Percentiles rank a stretch among this genome's conserved stretches.
Evolutionary conservation across 495 filamentous ascomycete genomes (phyloP).

Genomic region (Penicillium malachiteum): DNA sequence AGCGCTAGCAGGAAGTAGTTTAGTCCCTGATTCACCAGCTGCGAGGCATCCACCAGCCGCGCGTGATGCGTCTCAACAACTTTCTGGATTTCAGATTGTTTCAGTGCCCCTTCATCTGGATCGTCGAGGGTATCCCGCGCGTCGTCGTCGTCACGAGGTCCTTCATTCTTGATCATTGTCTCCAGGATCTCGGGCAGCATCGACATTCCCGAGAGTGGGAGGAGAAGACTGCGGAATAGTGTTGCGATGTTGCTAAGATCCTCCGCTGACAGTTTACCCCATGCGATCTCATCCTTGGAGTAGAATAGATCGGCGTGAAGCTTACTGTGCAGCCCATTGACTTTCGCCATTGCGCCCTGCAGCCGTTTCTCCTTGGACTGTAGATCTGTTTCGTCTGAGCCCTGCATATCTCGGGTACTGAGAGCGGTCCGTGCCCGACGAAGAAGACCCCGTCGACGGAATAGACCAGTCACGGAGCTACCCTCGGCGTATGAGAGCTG

Average conservation of each 20-base stretch:
- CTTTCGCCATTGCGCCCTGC: constrained; percentile 42
- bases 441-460: constrained; percentile 16
- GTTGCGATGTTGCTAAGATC: constrained; percentile 57
- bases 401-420: constrained; percentile 17
- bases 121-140: constrained; percentile 22
- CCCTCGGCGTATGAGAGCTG: constrained; percentile 59
- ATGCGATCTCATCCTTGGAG: constrained; percentile 69
- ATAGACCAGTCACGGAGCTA: constrained; percentile 21
- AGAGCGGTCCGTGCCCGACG: constrained; percentile 25
- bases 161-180: constrained; percentile 45
- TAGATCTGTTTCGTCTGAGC: constrained; percentile 39
- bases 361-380: constrained; percentile 39
- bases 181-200: constrained; percentile 69
- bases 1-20: constrained; percentile 28
- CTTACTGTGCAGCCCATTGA: constrained; percentile 64
- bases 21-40: constrained; percentile 28
- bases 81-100: constrained; percentile 34
- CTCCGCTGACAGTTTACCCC: constrained; percentile 64
- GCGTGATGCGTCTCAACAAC: constrained; percentile 61
- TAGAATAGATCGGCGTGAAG: constrained; percentile 65
- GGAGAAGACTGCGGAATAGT: constrained; percentile 54
- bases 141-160: constrained; percentile 10
- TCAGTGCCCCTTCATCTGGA: constrained; percentile 30
- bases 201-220: constrained; percentile 66
- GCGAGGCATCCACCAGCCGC: constrained; percentile 53